Evolutionary conservation across 2,329 filamentous ascomycete genomes (phyloP), one percentile per base, ranked within the genome.

Genomic region (Aspergillus quadricinctus): DNA sequence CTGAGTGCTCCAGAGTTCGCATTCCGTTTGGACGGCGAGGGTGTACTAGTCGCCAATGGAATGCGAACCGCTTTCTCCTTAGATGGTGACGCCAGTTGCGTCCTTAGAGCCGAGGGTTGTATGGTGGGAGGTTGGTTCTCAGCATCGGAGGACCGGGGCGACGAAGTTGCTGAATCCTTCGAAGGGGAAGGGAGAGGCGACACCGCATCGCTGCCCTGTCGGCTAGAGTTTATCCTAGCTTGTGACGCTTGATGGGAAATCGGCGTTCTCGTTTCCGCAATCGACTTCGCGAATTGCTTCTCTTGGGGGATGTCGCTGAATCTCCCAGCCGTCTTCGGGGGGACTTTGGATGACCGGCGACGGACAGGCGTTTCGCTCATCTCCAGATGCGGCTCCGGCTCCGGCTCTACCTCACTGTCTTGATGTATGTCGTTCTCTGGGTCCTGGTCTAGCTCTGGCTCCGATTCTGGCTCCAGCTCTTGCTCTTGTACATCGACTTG

Each of bases 51-150:
- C 17, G 74, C 75, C 21, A 81, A 65, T 4, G 79, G 75, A 3
- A 78, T 68, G 45, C 73, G 72, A 11, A 66, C 67, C 3, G 67
- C 69, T 19, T 75, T 73, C 11, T 69, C 59, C 43, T 73, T 74
- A 2, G 71, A 66, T 9, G 72, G 68, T 21, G 67, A 73, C 43
- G 65, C 58, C 46, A 67, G 57, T 46, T 70, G 74, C 23, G 73
- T 62, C 56, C 75, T 66, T 60, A 75, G 79, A 52, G 77, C 78
- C 2, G 81, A 77, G 1, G 82, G 83, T 53, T 80, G 83, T 4
- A 86, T 85, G 1, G 88, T 89, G 0, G 89, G 89, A 1, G 88
- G 88, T 49, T 83, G 85, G 63, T 93, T 93, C 71, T 94, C 90
- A 0, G 88, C 88, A 68, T 94, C 88, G 0, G 89, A 92, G 1